These are phyloP conservation scores for Ceratocystis colombiana DNA, from an alignment of 2,329 filamentous ascomycete species.

Conservation along the genomic window DNA sequence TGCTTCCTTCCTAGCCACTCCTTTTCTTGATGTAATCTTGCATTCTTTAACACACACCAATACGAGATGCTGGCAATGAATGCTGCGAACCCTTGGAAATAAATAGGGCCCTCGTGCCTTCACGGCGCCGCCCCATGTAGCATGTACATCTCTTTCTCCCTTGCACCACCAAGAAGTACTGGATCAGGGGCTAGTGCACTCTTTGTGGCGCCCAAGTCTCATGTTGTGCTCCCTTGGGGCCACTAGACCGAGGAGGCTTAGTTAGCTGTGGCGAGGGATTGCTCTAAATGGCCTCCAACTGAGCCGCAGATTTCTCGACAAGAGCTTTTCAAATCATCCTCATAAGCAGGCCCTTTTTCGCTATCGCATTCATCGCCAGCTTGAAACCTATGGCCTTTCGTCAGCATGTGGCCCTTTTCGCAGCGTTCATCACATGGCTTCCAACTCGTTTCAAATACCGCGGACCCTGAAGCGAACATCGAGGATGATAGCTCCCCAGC, in stretches of 20 bases:
- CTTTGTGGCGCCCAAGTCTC: conserved; percentile 6
- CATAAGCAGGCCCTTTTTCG: neutral
- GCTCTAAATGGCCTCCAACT: neutral
- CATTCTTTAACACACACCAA: neutral
- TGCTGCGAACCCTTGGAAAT: neutral
- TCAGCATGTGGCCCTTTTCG: conserved; percentile 16
- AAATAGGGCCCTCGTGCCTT: neutral
- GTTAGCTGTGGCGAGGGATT: neutral
- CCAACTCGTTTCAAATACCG: conserved; percentile 21
- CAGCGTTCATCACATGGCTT: conserved; percentile 18
- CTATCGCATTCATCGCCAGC: neutral
- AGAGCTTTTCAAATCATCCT: neutral
- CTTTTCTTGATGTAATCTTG: neutral
- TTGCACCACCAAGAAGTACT: conserved; percentile 5
- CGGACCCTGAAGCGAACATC: conserved; percentile 26
- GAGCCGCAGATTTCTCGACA: neutral
- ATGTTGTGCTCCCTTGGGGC: conserved; percentile 9
- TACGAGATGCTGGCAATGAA: neutral
- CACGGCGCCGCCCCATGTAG: neutral
- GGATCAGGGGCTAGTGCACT: conserved; percentile 7
- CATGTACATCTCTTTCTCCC: neutral
- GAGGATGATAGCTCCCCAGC: conserved; percentile 22
- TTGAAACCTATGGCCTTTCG: neutral
- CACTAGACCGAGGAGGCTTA: neutral
- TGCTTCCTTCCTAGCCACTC: neutral